Evolutionary conservation across 2,329 filamentous ascomycete species (phyloP), one percentile per base, ranked within the genome.

Genomic region (Sporothrix schenckii): DNA sequence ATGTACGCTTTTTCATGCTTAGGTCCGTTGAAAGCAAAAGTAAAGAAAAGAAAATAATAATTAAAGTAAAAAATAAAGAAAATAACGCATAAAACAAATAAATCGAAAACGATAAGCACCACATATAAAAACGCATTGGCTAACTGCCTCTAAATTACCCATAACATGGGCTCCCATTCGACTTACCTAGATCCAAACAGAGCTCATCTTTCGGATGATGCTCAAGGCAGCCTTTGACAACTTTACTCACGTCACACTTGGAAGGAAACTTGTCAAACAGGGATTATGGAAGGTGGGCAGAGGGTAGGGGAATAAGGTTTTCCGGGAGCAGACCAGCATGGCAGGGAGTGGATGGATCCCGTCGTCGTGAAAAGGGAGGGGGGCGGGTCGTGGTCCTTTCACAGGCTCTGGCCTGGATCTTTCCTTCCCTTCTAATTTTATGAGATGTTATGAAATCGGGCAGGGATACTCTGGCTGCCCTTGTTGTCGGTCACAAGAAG

Each of bases 261-360:
- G 19, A 19, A 27, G 24, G 19, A 14, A 56, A 53, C 19, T 34
- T 19, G 50, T 56, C 19, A 13, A 61, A 65, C 69, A 70, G 70
- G 68, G 67, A 60, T 54, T 24, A 41, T 50, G 53, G 41, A 39
- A n/a, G 67, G 58, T 44, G 56, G 6, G 54, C 34, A 11, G 41
- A 24, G 21, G 61, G 69, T 68, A 68, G 41, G 66, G 69, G 16
- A 69, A 67, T 72, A 72, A 72, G 71, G 69, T 72, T 72, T 71
- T 52, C 71, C 69, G 71, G 71, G 71, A 70, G 60, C 52, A 41
- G 58, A 34, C 21, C 53, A 47, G 56, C 41, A n/a, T 30, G 30
- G 56, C 34, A 63, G 44, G 44, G 67, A 30, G 56, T n/a, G 49
- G 68, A 53, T 16, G 16, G 27, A 9, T 44, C 44, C 54, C 30